A percentile compares a stretch with the other conserved stretches of the same genome.
Evolutionary conservation across 2,329 filamentous ascomycete genomes (phyloP).

Genomic region (Nakataea oryzae): DNA sequence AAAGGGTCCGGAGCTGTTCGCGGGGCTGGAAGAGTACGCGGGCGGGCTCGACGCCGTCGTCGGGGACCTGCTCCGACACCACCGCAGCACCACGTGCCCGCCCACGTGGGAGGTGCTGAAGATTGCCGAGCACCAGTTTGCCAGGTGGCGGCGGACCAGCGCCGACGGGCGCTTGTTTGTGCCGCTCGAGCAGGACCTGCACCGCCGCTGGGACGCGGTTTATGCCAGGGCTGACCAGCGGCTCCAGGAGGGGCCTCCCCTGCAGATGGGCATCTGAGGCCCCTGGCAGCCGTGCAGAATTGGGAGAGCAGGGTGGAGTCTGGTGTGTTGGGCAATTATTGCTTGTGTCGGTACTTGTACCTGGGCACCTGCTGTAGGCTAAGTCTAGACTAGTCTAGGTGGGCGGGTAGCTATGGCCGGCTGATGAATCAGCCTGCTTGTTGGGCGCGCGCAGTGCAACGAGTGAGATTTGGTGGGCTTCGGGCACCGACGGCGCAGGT

Average conservation of each 20-base stretch:
- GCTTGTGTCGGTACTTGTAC: too few species aligned
- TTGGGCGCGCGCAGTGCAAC: background rate
- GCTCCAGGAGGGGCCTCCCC: background rate
- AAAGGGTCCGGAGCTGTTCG: background rate
- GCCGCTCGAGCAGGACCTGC: background rate
- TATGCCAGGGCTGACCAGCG: background rate
- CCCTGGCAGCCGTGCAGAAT: too few species aligned
- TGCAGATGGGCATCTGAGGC: too few species aligned
- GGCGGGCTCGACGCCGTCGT: constrained; percentile 7
- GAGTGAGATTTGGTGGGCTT: too few species aligned
- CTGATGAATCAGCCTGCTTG: background rate
- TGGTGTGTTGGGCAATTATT: too few species aligned
- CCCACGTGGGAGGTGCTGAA: background rate
- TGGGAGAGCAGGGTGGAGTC: too few species aligned
- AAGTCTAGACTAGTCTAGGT: too few species aligned
- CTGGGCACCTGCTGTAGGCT: too few species aligned
- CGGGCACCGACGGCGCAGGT: too few species aligned
- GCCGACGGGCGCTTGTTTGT: constrained; percentile 1
- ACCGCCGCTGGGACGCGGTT: background rate
- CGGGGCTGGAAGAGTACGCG: constrained; percentile 8
- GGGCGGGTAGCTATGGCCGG: too few species aligned
- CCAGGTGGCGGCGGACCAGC: background rate
- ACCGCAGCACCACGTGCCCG: background rate
- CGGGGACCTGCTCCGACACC: background rate
- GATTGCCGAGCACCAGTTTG: background rate